Evolutionary conservation across 2,329 filamentous ascomycete genomes (phyloP).

Genomic region (Cladosporium sp.): DNA sequence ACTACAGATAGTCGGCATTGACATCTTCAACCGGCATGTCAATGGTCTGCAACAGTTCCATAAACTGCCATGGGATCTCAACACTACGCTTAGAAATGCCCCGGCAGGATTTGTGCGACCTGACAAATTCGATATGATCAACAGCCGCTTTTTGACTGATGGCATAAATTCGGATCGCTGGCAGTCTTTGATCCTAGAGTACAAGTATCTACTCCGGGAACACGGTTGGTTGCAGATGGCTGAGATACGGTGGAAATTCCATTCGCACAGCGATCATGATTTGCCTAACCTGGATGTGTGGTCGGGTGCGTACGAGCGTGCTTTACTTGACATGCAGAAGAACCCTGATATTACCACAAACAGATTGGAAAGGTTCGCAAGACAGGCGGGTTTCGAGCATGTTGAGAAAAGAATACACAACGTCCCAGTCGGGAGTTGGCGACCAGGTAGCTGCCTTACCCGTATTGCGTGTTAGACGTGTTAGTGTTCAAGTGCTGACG

Average conservation of each 20-base stretch:
- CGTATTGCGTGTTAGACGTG: too few species aligned
- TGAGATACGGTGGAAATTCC: neutral
- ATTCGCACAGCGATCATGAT: neutral
- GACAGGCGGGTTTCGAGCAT: neutral
- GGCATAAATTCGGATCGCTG: neutral
- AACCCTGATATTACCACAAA: neutral
- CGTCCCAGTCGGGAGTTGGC: neutral
- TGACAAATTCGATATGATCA: constrained; percentile 17
- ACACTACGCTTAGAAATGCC: too few species aligned
- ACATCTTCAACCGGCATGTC: neutral
- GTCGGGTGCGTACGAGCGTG: neutral
- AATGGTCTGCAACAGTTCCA: neutral
- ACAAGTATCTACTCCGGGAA: neutral
- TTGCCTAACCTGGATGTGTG: neutral
- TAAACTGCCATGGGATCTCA: neutral
- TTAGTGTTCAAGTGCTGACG: neutral
- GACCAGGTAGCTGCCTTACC: neutral
- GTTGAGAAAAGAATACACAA: neutral
- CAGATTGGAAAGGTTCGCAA: neutral
- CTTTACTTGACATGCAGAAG: neutral
- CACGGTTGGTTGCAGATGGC: constrained; percentile 14
- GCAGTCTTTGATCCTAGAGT: neutral
- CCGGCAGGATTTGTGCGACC: too few species aligned
- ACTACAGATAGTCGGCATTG: neutral
- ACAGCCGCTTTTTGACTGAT: constrained; percentile 10